Evolutionary conservation across 306 rosid species (phyloP), one percentile per base, ranked within the genome.

Genomic region (Amphicarpaea edgeworthii): DNA sequence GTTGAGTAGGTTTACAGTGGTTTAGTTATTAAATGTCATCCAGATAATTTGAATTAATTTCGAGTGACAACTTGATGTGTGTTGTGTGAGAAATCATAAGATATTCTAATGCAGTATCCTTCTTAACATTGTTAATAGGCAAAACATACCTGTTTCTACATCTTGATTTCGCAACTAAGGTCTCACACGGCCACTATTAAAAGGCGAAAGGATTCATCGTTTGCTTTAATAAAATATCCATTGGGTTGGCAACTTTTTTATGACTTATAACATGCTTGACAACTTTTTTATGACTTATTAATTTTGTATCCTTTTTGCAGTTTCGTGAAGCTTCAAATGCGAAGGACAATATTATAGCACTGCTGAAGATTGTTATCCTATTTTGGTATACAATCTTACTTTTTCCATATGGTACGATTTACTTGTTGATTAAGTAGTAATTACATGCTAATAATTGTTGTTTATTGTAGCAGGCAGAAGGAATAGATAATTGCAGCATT

Each of bases 401-500:
- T 17, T 46, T 6, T 71, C 15, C 3, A 21, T 42, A 24, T 20
- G 37, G 37, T 20, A n/a, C 42, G 16, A 23, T 47, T 5, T 63
- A 32, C 46, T 16, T 40, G 72, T 80, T 67, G 53, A 58, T 59
- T 24, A 38, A 16, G 71, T 81, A 30, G 67, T 80, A 40, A 60
- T 75, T 37, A 53, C 40, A 62, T 73, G 71, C 83, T 59, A 19
- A 51, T 43, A 47, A 54, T 46, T 15, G 24, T 75, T 15, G 24
- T 75, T 55, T 46, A 38, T n/a, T 70, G 32, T 77, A 32, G 79
- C 91, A 91, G 97, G 93, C 65, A 84, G 38, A 83, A 78, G 40
- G 9, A 34, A 7, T 96, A 87, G 84, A 89, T 82, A 38, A 88
- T 79, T 23, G 86, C 89, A 14, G 96, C 90, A 41, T 59, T 89